Evolutionary conservation across 2,329 filamentous ascomycete species (phyloP).

Genomic region (Xylaria sp.): DNA sequence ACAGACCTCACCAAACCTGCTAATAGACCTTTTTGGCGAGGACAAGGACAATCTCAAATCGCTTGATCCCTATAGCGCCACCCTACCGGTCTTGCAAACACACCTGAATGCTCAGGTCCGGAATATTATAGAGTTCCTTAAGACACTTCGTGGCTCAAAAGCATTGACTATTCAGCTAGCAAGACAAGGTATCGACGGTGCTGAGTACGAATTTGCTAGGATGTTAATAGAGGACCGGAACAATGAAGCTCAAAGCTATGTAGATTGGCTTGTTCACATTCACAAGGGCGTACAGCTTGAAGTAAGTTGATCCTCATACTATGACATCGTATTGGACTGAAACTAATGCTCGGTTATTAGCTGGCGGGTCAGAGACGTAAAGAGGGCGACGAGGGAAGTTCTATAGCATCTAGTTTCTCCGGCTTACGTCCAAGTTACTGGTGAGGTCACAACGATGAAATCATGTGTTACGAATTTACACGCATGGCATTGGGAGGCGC

Average conservation of each 20-base stretch:
- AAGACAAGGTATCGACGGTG: constrained; percentile 90
- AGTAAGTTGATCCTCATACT: constrained; percentile 58
- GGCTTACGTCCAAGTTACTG: constrained; percentile 70
- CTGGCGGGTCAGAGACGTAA: constrained; percentile 77
- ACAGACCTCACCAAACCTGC: constrained; percentile 90
- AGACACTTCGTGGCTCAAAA: constrained; percentile 83
- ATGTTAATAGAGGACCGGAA: constrained; percentile 94
- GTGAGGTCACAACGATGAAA: constrained; percentile 51
- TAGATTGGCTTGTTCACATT: constrained; percentile 97
- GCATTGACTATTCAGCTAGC: constrained; percentile 90
- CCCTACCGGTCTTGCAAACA: constrained; percentile 85
- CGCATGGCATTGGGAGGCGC: constrained; percentile 36
- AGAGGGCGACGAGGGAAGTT: constrained; percentile 65
- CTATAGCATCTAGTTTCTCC: constrained; percentile 64
- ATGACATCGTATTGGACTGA: background rate
- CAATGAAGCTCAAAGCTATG: constrained; percentile 97
- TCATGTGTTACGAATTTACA: constrained; percentile 28
- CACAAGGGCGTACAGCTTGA: constrained; percentile 94
- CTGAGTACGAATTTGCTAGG: constrained; percentile 95
- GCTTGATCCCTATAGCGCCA: constrained; percentile 83
- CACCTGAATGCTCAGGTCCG: constrained; percentile 94
- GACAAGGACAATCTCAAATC: constrained; percentile 75
- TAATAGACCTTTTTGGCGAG: constrained; percentile 89
- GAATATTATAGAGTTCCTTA: constrained; percentile 90
- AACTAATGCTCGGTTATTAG: constrained; percentile 52